These are phyloP conservation scores for Podospora comata DNA, from an alignment of 495 filamentous ascomycete species.

Conservation along the genomic window DNA sequence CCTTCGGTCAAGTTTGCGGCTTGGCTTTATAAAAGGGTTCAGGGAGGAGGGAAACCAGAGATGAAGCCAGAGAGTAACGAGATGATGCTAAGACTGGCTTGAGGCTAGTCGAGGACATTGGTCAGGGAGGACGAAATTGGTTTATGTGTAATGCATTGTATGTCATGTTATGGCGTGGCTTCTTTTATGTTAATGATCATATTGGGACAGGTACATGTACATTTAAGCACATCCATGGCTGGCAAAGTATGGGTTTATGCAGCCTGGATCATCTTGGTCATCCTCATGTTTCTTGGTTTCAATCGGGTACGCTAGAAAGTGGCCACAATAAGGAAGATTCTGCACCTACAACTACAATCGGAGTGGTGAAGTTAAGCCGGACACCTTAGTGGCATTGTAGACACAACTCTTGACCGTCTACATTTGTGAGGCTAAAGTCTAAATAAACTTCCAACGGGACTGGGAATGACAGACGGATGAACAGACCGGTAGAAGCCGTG, in stretches of 20 bases:
- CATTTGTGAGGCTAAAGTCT: not conserved
- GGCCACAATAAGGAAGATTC: not conserved
- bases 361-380: not conserved
- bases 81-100: constrained; percentile 21
- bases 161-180: not conserved
- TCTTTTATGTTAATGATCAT: not conserved
- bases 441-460: not conserved
- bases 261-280: not conserved
- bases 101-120: not conserved
- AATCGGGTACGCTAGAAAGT: no score
- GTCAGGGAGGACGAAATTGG: not conserved
- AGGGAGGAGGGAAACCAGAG: constrained; percentile 18
- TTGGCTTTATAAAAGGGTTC: constrained; percentile 49
- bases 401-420: not conserved
- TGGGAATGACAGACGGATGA: not conserved
- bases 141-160: not conserved
- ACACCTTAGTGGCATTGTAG: not conserved
- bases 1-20: constrained; percentile 52
- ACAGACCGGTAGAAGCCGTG: not conserved
- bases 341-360: not conserved
- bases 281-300: not conserved
- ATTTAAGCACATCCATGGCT: not conserved
- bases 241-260: not conserved
- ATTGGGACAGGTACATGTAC: not conserved
- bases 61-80: constrained; percentile 15